phyloP scores from a whole-genome alignment of 75 land plant genomes.

The Larix kaempferi region DNA sequence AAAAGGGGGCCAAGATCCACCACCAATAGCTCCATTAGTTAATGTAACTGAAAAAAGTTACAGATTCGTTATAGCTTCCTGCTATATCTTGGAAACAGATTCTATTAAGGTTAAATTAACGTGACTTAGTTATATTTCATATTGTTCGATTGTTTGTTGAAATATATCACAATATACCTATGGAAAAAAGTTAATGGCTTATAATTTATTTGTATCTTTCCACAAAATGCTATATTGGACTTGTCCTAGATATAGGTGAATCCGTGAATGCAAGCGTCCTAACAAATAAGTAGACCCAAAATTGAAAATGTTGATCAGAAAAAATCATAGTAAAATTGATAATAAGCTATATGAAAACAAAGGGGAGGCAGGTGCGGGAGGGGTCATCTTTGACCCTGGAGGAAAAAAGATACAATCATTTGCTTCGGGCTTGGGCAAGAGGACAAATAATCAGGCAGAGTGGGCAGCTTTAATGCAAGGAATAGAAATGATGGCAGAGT shows the following conservation, averaged over 20 bases:
- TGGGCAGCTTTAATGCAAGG: too few species aligned
- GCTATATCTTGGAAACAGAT: background rate
- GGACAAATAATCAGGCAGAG: too few species aligned
- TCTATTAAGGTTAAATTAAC: background rate
- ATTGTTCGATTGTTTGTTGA: background rate
- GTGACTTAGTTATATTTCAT: background rate
- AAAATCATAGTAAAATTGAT: background rate
- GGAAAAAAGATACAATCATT: slow-evolving; percentile 23
- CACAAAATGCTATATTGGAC: background rate
- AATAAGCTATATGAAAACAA: background rate
- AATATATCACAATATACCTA: background rate
- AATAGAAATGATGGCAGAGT: too few species aligned
- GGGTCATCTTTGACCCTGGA: too few species aligned
- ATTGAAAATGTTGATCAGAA: background rate
- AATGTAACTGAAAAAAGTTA: background rate
- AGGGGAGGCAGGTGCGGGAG: background rate
- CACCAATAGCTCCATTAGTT: background rate
- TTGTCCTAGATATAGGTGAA: background rate
- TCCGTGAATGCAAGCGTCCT: background rate
- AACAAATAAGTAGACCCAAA: background rate
- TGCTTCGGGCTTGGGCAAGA: slow-evolving; percentile 24
- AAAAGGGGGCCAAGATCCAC: too few species aligned
- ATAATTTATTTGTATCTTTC: background rate
- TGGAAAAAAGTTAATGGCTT: background rate
- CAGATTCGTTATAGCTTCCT: background rate